Percentiles rank a stretch among this genome's conserved stretches.
Evolutionary conservation across 1,284 basidiomycete genomes (phyloP).

Genomic region (Jaminaea rosea): DNA sequence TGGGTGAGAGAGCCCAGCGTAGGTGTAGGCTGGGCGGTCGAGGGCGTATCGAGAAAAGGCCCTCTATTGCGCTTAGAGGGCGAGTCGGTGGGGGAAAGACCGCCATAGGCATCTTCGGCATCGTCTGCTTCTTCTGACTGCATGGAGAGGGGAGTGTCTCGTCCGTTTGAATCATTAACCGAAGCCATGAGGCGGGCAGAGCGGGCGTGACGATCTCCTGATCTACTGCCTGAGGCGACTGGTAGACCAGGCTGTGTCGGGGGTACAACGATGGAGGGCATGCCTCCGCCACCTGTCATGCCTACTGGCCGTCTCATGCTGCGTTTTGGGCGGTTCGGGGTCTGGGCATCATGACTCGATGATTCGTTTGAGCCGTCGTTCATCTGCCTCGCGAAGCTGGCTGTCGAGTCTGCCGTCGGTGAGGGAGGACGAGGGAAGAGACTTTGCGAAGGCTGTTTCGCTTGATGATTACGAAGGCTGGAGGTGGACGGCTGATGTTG

Average conservation of each 20-base stretch:
- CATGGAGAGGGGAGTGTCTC: neutral
- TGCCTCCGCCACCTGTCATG: neutral
- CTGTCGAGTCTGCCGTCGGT: constrained; percentile 11
- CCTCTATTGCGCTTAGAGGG: constrained; percentile 7
- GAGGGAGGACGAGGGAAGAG: neutral
- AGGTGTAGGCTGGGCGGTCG: constrained; percentile 2
- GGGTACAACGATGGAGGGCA: constrained; percentile 6
- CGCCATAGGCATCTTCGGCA: constrained; percentile 24
- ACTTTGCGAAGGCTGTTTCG: too few relatives aligned
- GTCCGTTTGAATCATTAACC: constrained; percentile 10
- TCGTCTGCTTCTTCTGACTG: constrained; percentile 17
- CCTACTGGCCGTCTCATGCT: neutral
- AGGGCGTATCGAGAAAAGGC: neutral
- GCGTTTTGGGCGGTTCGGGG: neutral
- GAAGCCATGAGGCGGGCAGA: constrained; percentile 29
- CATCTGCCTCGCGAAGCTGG: constrained; percentile 17
- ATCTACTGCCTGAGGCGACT: neutral
- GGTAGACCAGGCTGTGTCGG: neutral
- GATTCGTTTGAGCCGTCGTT: constrained; percentile 6
- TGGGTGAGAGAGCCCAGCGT: constrained; percentile 37
- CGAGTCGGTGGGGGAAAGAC: constrained; percentile 21
- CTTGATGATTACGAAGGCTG: too few relatives aligned
- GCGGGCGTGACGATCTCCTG: constrained; percentile 17
- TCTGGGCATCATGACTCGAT: constrained; percentile 3
- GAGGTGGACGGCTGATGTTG: neutral